phyloP scores from a whole-genome alignment of 2,329 filamentous ascomycete species.

The Gaeumannomyces tritici region DNA sequence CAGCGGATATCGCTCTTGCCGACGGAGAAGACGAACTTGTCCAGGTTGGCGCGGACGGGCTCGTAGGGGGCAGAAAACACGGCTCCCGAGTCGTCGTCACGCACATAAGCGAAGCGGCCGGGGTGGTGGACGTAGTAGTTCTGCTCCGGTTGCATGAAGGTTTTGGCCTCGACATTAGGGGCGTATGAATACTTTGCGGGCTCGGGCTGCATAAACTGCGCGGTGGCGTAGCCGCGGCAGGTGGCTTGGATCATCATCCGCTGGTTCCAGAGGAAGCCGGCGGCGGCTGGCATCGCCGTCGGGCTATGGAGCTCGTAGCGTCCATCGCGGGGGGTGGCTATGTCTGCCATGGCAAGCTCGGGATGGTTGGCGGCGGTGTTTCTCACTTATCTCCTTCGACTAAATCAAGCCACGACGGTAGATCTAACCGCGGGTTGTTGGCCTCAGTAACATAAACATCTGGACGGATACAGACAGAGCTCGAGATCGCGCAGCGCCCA shows the following conservation, averaged over 20 bases:
- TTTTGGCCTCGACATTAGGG: slow-evolving; percentile 47
- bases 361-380: not conserved
- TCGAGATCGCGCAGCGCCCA: not conserved
- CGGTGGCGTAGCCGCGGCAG: slow-evolving; percentile 47
- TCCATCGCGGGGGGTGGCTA: not conserved
- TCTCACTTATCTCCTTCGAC: not conserved
- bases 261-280: slow-evolving; percentile 49
- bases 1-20: slow-evolving; percentile 47
- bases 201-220: slow-evolving; percentile 52
- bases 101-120: slow-evolving; percentile 49
- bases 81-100: slow-evolving; percentile 39
- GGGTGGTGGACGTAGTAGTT: slow-evolving; percentile 50
- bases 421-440: not conserved
- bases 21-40: slow-evolving; percentile 41
- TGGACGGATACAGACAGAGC: not conserved
- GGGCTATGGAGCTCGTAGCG: slow-evolving; percentile 46
- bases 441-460: no score
- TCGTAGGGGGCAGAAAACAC: slow-evolving; percentile 48
- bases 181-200: slow-evolving; percentile 50
- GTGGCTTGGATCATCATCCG: slow-evolving; percentile 52
- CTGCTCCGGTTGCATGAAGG: slow-evolving; percentile 52
- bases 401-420: not conserved
- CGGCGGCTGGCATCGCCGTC: slow-evolving; percentile 46
- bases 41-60: slow-evolving; percentile 36
- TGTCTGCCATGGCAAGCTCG: not conserved